A percentile compares a stretch with the other conserved stretches of the same genome.
phyloP scores from a whole-genome alignment of 2,329 filamentous ascomycete genomes.

The Fusarium kyushuense region DNA sequence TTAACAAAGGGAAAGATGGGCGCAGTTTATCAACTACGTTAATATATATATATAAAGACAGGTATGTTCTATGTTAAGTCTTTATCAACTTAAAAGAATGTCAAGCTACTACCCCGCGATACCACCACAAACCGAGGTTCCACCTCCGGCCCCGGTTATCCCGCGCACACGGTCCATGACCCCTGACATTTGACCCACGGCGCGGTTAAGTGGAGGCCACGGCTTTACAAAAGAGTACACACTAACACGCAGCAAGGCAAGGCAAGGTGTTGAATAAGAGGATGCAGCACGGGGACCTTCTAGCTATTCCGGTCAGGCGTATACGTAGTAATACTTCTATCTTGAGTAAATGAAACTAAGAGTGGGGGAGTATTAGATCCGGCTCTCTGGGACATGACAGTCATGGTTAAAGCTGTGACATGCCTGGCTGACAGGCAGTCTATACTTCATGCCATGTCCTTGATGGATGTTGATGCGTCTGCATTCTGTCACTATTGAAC shows the following conservation, averaged over 20 bases:
- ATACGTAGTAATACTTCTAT: neutral
- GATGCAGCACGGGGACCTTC: too few species aligned
- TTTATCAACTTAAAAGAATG: neutral
- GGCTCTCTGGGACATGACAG: neutral
- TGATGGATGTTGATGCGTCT: too few species aligned
- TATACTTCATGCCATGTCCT: neutral
- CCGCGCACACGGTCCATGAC: neutral
- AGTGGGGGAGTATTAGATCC: neutral
- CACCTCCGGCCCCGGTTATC: constrained; percentile 10
- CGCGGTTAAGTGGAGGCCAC: constrained; percentile 8
- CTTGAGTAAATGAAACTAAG: neutral
- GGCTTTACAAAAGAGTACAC: neutral
- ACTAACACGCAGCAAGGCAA: neutral
- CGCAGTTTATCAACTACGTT: neutral
- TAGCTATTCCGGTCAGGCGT: neutral
- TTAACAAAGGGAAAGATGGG: too few species aligned
- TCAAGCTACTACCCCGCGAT: constrained; percentile 35
- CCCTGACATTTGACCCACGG: neutral
- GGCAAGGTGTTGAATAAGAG: neutral
- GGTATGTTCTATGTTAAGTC: neutral
- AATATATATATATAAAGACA: neutral
- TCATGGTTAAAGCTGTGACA: neutral
- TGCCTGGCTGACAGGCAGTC: neutral
- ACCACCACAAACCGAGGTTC: constrained; percentile 41
- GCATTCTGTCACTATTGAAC: too few species aligned